Conservation (phyloP, 2,329 filamentous ascomycete genomes). For the Phoma sp. region DNA sequence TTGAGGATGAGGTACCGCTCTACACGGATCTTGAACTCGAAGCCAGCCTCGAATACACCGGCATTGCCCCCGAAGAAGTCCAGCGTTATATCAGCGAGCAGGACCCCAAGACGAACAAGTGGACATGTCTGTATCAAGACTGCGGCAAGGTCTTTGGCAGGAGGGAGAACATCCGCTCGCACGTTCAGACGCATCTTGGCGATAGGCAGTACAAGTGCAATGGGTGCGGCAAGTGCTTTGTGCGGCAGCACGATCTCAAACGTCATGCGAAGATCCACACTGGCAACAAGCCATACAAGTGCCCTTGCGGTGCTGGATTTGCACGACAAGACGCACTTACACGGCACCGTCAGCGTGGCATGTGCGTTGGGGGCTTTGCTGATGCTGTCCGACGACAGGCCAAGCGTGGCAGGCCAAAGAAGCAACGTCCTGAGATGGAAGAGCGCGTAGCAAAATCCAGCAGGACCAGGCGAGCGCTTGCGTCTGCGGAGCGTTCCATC, state of each 20-base stretch:
- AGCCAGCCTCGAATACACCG: slow-evolving; percentile 75
- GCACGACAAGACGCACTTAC: slow-evolving; percentile 94
- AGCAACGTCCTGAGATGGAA: slow-evolving; percentile 65
- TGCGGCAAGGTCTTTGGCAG: slow-evolving; percentile 93
- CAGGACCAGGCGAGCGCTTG: slow-evolving; percentile 54
- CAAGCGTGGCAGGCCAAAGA: slow-evolving; percentile 70
- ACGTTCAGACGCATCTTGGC: slow-evolving; percentile 96
- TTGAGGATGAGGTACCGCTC: slow-evolving; percentile 23
- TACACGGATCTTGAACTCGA: slow-evolving; percentile 59
- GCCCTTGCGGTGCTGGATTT: slow-evolving; percentile 92
- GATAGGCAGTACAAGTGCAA: slow-evolving; percentile 95
- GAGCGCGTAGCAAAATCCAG: slow-evolving; percentile 63
- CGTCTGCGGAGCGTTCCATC: slow-evolving; percentile 41
- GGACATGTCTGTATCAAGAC: slow-evolving; percentile 63
- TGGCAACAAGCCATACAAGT: slow-evolving; percentile 92
- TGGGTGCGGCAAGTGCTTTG: slow-evolving; percentile 92
- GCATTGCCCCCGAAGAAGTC: slow-evolving; percentile 81
- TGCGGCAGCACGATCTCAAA: slow-evolving; percentile 95
- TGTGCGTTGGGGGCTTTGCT: slow-evolving; percentile 95
- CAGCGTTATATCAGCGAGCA: slow-evolving; percentile 57
- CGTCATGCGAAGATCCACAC: slow-evolving; percentile 97
- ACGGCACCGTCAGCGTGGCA: slow-evolving; percentile 89
- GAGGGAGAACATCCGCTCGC: slow-evolving; percentile 98
- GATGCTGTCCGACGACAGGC: slow-evolving; percentile 72
- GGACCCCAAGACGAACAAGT: slow-evolving; percentile 51